A percentile compares a stretch with the other conserved stretches of the same genome.
phyloP scores from a whole-genome alignment of 1,139 yeast genomes.

The Taphrina pruni region DNA sequence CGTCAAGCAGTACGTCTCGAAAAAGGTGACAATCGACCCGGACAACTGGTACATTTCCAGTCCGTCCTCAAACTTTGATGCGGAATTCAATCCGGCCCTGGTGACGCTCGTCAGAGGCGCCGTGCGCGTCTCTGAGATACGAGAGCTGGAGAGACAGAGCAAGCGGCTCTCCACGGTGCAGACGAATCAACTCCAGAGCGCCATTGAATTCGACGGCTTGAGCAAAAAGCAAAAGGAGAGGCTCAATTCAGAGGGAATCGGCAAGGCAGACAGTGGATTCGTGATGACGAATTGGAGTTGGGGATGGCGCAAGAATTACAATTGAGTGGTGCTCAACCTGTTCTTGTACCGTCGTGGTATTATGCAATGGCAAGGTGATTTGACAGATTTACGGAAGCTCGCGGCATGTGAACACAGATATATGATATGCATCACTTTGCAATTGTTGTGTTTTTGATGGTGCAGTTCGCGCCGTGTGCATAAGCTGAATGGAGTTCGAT shows the following conservation, averaged over 20 bases:
- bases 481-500: too few relatives aligned
- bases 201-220: slow-evolving; percentile 35
- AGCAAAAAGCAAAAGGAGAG: slow-evolving; percentile 35
- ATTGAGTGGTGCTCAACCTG: neutral
- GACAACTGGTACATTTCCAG: slow-evolving; percentile 32
- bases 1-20: slow-evolving; percentile 15
- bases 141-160: slow-evolving; percentile 9
- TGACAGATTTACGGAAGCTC: neutral
- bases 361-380: neutral
- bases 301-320: slow-evolving; percentile 38
- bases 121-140: slow-evolving; percentile 25
- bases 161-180: slow-evolving; percentile 35
- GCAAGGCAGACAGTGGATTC: slow-evolving; percentile 32
- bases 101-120: slow-evolving; percentile 27
- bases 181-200: slow-evolving; percentile 15
- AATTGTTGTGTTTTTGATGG: too few relatives aligned
- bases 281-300: slow-evolving; percentile 37
- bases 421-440: too few relatives aligned
- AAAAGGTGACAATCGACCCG: slow-evolving; percentile 26
- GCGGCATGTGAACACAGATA: neutral
- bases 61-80: slow-evolving; percentile 23
- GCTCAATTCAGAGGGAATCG: slow-evolving; percentile 33
- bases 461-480: too few relatives aligned
- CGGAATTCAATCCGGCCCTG: slow-evolving; percentile 23
- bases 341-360: too few relatives aligned